Conservation (phyloP, 2,329 filamentous ascomycete genomes). For the Claviceps sp. region DNA sequence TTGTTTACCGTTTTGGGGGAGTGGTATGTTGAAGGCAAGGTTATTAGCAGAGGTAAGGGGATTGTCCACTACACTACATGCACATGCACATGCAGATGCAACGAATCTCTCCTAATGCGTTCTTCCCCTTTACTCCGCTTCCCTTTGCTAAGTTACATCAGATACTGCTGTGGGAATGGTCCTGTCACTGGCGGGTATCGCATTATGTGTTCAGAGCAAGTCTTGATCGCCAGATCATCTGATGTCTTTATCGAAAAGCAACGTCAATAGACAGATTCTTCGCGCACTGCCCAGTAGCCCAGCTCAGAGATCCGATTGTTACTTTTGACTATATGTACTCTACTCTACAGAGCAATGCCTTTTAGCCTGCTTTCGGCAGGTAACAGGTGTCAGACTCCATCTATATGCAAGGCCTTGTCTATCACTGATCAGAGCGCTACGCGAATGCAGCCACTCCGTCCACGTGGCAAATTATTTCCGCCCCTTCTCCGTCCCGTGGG, state of each 20-base stretch:
- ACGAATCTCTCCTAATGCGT: too few species aligned
- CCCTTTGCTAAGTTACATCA: constrained; percentile 18
- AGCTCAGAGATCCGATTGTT: neutral
- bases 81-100: neutral
- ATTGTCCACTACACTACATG: neutral
- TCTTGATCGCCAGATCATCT: constrained; percentile 12
- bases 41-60: constrained; percentile 60
- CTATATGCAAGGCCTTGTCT: neutral
- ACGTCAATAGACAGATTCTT: neutral
- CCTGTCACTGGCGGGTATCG: constrained; percentile 68
- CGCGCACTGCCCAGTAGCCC: neutral
- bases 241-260: neutral
- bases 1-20: constrained; percentile 92
- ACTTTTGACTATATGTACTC: neutral
- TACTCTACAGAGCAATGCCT: neutral
- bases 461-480: neutral
- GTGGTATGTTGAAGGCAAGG: constrained; percentile 88
- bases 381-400: constrained; percentile 2
- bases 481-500: neutral
- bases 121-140: too few species aligned
- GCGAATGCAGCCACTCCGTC: neutral
- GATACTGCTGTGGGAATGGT: constrained; percentile 77
- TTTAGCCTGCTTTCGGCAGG: constrained; percentile 5
- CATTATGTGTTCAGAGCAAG: constrained; percentile 65
- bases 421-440: neutral